A percentile compares a stretch with the other conserved stretches of the same genome.
These are phyloP conservation scores for Tetrapyrgos nigripes DNA, from an alignment of 1,284 basidiomycete species.

Conservation along the genomic window DNA sequence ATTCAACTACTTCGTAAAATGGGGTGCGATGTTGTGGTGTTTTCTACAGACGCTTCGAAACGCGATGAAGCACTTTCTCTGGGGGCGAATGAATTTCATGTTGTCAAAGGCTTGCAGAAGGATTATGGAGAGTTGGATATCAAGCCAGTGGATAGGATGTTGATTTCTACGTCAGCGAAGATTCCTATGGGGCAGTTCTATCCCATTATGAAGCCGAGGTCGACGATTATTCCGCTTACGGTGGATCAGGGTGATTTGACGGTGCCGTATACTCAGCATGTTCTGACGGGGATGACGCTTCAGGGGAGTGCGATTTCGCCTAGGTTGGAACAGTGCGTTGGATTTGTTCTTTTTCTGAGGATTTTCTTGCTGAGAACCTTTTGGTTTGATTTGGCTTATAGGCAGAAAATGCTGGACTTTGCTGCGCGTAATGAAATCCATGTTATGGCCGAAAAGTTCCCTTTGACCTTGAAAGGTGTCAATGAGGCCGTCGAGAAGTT, in stretches of 20 bases:
- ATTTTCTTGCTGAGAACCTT: background rate
- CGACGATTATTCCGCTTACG: background rate
- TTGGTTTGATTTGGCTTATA: constrained; percentile 14
- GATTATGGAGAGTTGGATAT: constrained; percentile 21
- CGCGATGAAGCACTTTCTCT: constrained; percentile 63
- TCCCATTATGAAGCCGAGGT: background rate
- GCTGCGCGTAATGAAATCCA: constrained; percentile 17
- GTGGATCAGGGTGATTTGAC: background rate
- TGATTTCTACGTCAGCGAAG: constrained; percentile 1
- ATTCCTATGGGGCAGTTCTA: background rate
- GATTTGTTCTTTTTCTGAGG: background rate
- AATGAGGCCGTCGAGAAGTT: constrained; percentile 23
- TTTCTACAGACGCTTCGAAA: constrained; percentile 63
- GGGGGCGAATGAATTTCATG: constrained; percentile 56
- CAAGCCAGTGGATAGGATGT: constrained; percentile 30
- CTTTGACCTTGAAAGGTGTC: constrained; percentile 24
- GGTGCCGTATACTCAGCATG: background rate
- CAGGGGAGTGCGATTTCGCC: background rate
- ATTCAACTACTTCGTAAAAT: constrained; percentile 59
- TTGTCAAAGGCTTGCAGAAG: constrained; percentile 35
- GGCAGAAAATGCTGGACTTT: constrained; percentile 25
- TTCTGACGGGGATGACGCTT: background rate
- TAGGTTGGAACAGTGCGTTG: background rate
- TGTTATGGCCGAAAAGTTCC: constrained; percentile 25
- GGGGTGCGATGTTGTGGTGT: constrained; percentile 65